Conservation (phyloP, 169 alveolate genomes). For the Plasmodium knowlesi region DNA sequence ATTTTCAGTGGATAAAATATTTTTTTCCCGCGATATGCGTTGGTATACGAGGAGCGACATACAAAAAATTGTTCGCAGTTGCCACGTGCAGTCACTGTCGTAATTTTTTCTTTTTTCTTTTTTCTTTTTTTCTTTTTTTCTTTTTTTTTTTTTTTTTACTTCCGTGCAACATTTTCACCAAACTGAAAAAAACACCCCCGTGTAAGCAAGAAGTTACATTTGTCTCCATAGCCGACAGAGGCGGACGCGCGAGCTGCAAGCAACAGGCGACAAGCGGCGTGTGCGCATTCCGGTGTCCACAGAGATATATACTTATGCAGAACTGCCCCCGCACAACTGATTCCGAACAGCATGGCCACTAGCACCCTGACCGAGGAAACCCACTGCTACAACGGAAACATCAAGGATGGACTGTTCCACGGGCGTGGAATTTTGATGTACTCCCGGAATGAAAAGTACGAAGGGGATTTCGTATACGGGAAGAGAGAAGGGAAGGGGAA, state of each 20-base stretch:
- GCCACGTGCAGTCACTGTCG: not conserved
- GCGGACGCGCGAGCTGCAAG: not conserved
- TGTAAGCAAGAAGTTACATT: not conserved
- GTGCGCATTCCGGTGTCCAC: not conserved
- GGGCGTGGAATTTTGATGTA: conserved; percentile 91
- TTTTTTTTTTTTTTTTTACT: not conserved
- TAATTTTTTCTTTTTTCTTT: not conserved
- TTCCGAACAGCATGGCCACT: not conserved
- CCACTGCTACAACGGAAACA: conserved; percentile 93
- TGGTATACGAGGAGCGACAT: not conserved
- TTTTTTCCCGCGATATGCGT: not conserved
- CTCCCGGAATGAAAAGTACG: conserved; percentile 93
- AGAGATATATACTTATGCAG: not conserved
- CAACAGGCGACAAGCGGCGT: not conserved
- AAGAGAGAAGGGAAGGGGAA: conserved; percentile 95
- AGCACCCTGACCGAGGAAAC: conserved; percentile 52
- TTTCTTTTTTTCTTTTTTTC: not conserved
- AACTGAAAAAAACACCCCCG: not conserved
- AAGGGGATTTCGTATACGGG: conserved; percentile 96
- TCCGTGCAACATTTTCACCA: not conserved
- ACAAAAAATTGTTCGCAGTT: not conserved
- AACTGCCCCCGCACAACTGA: not conserved
- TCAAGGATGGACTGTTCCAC: conserved; percentile 93
- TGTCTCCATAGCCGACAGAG: not conserved
- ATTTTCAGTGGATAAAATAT: not conserved